Evolutionary conservation across 306 rosid species (phyloP).

Genomic region (Quercus robur): DNA sequence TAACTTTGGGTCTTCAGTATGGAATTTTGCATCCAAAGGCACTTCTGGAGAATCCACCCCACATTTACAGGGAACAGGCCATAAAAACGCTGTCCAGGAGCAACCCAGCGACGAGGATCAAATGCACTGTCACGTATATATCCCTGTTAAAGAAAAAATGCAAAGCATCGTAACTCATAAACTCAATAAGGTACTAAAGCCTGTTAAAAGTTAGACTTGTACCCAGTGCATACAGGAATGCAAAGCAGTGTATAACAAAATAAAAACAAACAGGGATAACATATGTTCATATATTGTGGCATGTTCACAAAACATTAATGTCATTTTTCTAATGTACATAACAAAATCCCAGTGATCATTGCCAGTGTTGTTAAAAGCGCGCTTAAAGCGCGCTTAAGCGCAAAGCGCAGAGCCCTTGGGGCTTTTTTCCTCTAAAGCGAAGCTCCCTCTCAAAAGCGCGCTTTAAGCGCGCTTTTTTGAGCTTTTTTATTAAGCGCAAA

Average conservation of each 20-base stretch:
- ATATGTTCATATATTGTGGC: not conserved
- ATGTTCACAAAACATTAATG: not conserved
- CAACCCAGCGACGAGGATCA: constrained; percentile 96
- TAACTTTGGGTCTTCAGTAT: constrained; percentile 60
- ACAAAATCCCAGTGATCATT: not conserved
- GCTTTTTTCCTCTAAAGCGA: too few relatives aligned
- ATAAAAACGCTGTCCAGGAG: constrained; percentile 76
- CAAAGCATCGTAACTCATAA: constrained; percentile 13
- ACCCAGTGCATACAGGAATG: not conserved
- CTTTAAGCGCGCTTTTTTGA: too few relatives aligned
- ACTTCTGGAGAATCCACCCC: constrained; percentile 83
- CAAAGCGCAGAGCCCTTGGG: too few relatives aligned
- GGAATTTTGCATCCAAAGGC: constrained; percentile 61
- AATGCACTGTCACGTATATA: constrained; percentile 79
- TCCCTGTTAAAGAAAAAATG: constrained; percentile 45
- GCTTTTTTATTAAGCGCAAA: too few relatives aligned
- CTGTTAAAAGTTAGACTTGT: not conserved
- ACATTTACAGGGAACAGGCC: constrained; percentile 64
- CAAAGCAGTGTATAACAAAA: not conserved
- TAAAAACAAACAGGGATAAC: not conserved
- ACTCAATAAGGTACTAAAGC: not conserved
- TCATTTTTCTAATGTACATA: not conserved
- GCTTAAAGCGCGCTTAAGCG: too few relatives aligned
- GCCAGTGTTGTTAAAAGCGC: too few relatives aligned
- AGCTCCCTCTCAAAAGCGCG: too few relatives aligned